Evolutionary conservation across 306 rosid genomes (phyloP), one percentile per base, ranked within the genome.

Genomic region (Glycyrrhiza uralensis): DNA sequence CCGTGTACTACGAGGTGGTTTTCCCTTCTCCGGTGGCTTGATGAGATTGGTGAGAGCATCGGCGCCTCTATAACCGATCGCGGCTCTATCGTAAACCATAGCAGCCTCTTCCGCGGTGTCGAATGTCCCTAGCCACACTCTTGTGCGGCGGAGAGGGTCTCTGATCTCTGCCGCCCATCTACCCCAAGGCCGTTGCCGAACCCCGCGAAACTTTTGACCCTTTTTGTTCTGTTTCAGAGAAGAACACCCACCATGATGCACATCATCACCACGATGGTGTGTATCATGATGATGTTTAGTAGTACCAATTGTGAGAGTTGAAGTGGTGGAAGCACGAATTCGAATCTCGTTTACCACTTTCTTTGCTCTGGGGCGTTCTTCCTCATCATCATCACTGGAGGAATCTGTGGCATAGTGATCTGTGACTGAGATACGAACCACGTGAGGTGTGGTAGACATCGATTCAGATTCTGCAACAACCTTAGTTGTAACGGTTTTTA

Each of bases 141-240:
- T 36, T 1, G 2, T 42, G 0, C 6, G n/a, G 0, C 23, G 11
- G 0, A 6, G 0, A 2, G 96, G 93, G 78, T 90, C 96, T 55
- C 98, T 68, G 39, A 93, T 93, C 91, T 93, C 98, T 0, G 96
- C 98, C 0, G 98, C 93, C 93, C 93, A 93, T 64, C 85, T 87
- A 0, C 98, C 98, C 98, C 96, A 93, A 0, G 90, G 93, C 14
- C 93, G 60, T 26, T 90, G 93, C 1, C 98, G 75, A 1, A 93
- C 98, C 0, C 98, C 98, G 0, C 98, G 87, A 57, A 78, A 92
- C 81, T 92, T 92, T 0, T 29, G n/a, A 64, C 67, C n/a, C 85
- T 46, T 23, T 79, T 14, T 51, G 3, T 52, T 4, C 1, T 56
- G 3, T 41, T 44, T 42, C 30, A 20, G 1, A 14, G 60, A 5